Percentiles rank a stretch among this genome's conserved stretches.
Evolutionary conservation across 2,329 filamentous ascomycete genomes (phyloP).

Genomic region (Tetracladium maxilliforme): DNA sequence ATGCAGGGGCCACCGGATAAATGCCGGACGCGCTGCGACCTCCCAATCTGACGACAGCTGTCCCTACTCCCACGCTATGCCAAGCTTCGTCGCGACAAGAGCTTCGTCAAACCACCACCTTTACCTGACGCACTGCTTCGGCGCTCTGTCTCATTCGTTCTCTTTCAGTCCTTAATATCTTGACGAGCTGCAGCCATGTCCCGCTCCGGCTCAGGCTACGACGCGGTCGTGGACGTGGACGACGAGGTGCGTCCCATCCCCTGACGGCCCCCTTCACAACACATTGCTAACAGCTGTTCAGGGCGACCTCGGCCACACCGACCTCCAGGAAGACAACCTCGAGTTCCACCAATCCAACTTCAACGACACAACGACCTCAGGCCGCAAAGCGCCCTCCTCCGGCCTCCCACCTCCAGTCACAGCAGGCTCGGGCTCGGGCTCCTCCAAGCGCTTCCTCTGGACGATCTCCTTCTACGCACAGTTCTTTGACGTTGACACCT

Average conservation of each 20-base stretch:
- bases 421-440: constrained; percentile 24
- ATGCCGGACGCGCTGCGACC: too few relatives aligned
- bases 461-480: constrained; percentile 85
- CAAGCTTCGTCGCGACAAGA: too few relatives aligned
- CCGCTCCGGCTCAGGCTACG: constrained; percentile 73
- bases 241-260: constrained; percentile 55
- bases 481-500: constrained; percentile 97
- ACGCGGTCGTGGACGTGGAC: constrained; percentile 95
- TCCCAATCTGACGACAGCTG: too few relatives aligned
- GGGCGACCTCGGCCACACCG: constrained; percentile 95
- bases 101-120: too few relatives aligned
- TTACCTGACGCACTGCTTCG: too few relatives aligned
- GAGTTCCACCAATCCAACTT: constrained; percentile 96
- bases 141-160: too few relatives aligned
- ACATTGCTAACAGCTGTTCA: constrained; percentile 22
- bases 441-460: constrained; percentile 82
- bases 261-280: neutral
- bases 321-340: constrained; percentile 95
- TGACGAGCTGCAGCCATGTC: too few relatives aligned
- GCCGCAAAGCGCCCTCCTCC: constrained; percentile 18
- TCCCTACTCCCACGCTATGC: too few relatives aligned
- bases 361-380: constrained; percentile 36
- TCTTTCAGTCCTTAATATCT: too few relatives aligned
- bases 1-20: too few relatives aligned
- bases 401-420: constrained; percentile 42